A percentile compares a stretch with the other conserved stretches of the same genome.
phyloP scores from a whole-genome alignment of 1,284 basidiomycete species.

The Cryptococcus maquisensis region DNA sequence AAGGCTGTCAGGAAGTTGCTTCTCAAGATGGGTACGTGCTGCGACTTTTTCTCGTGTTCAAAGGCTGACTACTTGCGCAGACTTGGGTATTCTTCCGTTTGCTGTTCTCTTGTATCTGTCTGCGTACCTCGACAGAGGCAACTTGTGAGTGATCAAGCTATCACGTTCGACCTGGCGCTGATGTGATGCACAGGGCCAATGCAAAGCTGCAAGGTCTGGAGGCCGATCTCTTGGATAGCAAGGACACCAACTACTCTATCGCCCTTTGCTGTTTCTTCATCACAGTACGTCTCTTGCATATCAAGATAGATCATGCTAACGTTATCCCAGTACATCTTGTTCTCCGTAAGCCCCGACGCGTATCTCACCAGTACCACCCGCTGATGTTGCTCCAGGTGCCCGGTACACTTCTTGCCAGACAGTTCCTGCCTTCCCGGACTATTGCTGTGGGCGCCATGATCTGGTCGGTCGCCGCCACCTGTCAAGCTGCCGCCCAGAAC shows the following conservation, averaged over 20 bases:
- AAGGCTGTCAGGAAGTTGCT: conserved; percentile 12
- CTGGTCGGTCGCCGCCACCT: conserved; percentile 49
- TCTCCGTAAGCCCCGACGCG: conserved; percentile 37
- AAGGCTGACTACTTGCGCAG: not conserved
- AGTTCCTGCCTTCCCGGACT: conserved; percentile 41
- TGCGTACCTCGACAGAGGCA: conserved; percentile 50
- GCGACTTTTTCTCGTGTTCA: not conserved
- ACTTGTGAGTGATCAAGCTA: conserved; percentile 27
- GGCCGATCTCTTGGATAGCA: conserved; percentile 31
- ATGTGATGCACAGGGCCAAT: conserved; percentile 26
- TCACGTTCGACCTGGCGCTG: not conserved
- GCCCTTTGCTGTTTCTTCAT: conserved; percentile 48
- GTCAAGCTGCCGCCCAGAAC: conserved; percentile 43
- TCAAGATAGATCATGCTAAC: not conserved
- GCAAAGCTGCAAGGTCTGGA: conserved; percentile 46
- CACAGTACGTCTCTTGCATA: conserved; percentile 17
- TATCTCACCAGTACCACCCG: conserved; percentile 1
- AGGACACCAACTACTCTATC: conserved; percentile 46
- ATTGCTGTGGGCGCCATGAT: conserved; percentile 48
- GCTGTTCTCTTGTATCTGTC: conserved; percentile 41
- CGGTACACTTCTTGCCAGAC: conserved; percentile 41
- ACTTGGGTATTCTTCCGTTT: not conserved
- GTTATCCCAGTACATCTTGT: conserved; percentile 36
- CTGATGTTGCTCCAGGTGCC: conserved; percentile 23
- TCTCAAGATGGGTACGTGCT: not conserved